Evolutionary conservation across 371 early-diverging fungal genomes (phyloP).

Genomic region (Rhizopus microsporus): DNA sequence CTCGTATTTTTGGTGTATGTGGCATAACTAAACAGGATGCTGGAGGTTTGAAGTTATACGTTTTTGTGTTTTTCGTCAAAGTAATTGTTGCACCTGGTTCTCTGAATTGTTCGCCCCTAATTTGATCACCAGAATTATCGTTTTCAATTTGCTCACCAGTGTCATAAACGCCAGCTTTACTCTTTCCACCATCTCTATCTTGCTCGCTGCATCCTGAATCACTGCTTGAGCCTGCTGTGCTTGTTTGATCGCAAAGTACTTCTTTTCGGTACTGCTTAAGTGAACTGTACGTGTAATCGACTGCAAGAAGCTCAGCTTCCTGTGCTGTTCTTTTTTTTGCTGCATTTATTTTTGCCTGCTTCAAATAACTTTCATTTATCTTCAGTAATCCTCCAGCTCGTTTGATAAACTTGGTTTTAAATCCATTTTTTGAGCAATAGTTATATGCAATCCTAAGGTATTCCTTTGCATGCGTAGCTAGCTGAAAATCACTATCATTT

Average conservation of each 20-base stretch:
- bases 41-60: background rate
- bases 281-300: background rate
- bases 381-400: background rate
- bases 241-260: background rate
- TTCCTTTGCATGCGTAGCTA: background rate
- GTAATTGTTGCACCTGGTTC: background rate
- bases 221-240: background rate
- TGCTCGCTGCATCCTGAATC: too few species aligned
- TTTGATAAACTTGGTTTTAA: background rate
- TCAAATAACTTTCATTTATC: background rate
- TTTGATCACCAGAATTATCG: background rate
- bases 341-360: background rate
- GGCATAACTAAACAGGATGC: background rate
- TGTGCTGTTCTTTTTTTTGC: slow-evolving; percentile 3
- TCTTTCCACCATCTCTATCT: too few species aligned
- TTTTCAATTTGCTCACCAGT: background rate
- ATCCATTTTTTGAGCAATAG: background rate
- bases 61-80: slow-evolving; percentile 1
- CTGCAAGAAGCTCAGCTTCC: slow-evolving; percentile 1
- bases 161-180: too few species aligned
- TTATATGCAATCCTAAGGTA: background rate
- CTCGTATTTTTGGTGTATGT: slow-evolving; percentile 1
- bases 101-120: too few species aligned
- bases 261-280: slow-evolving; percentile 2
- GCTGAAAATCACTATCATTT: background rate